phyloP scores from a whole-genome alignment of 2,329 filamentous ascomycete species.

The Sordariomycetes sp. region DNA sequence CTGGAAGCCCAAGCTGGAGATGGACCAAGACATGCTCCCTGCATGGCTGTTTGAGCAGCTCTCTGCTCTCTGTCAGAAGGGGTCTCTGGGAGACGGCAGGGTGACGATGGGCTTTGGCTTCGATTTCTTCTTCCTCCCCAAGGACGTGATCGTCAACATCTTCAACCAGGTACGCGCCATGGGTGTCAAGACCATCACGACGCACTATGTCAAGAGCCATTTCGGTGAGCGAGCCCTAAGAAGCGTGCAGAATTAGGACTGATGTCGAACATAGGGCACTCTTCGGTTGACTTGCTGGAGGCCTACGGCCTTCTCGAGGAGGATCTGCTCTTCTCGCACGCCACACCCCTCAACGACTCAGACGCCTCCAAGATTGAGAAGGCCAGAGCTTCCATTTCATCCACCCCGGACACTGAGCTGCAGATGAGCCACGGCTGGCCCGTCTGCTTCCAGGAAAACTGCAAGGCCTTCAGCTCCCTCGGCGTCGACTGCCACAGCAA shows the following conservation, averaged over 20 bases:
- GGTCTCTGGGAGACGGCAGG: not conserved
- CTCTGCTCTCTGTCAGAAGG: constrained; percentile 5
- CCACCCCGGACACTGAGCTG: constrained; percentile 39
- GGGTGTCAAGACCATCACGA: not conserved
- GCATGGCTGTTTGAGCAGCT: constrained; percentile 27
- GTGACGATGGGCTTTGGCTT: constrained; percentile 1
- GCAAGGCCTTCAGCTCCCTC: constrained; percentile 6
- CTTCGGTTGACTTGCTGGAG: not conserved
- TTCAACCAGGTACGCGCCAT: not conserved
- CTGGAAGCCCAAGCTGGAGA: constrained; percentile 16
- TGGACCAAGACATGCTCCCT: constrained; percentile 15
- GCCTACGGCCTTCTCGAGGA: constrained; percentile 1
- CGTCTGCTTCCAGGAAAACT: constrained; percentile 10
- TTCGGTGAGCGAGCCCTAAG: not conserved
- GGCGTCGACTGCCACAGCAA: constrained; percentile 12
- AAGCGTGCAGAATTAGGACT: not conserved
- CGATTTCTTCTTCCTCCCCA: not conserved
- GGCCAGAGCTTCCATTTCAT: constrained; percentile 25
- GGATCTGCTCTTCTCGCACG: not conserved
- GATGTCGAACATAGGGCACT: not conserved
- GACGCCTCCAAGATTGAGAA: constrained; percentile 24
- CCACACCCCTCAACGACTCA: constrained; percentile 10
- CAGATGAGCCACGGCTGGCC: constrained; percentile 31
- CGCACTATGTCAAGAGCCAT: not conserved
- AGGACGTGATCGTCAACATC: not conserved